Evolutionary conservation across 1,139 yeast species (phyloP), one percentile per base, ranked within the genome.

Genomic region (Wickerhamomyces sp.): DNA sequence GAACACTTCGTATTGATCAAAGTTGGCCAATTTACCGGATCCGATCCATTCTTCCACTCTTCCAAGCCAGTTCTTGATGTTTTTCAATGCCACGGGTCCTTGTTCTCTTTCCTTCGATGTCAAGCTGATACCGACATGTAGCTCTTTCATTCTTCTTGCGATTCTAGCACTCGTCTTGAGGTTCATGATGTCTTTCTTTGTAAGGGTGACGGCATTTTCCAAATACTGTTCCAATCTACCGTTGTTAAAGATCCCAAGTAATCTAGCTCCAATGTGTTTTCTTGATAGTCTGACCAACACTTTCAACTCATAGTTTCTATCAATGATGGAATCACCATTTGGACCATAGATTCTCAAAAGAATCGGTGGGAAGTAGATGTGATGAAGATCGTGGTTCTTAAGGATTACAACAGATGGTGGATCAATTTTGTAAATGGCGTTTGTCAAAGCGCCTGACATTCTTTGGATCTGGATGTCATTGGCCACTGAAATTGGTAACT

Each of bases 141-240:
- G 69, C 50, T 91, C 97, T 51, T 91, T 82, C 97, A 91, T 91
- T 64, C 98, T 79, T 64, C 95, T 78, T 9, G 96, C 96, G 45
- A 91, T 81, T 66, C 86, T 85, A 45, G 82, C 80, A 32, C 91
- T 78, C 16, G 85, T 78, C 17, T 79, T 78, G 42, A 85, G 78
- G 45, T 79, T 78, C 54, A 94, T 71, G 38, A 91, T 75, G 47
- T 85, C 87, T 11, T 72, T 70, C 49, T 77, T 81, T 31, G 78
- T 75, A 44, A 91, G 68, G 2, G 96, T 81, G 39, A 75, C 65
- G 23, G 88, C 88, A 35, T 91, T 85, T 36, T 80, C 84, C 44
- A 91, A 65, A 54, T 81, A 91, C 59, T 88, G 95, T 59, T 91
- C 98, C 50, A 91, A 79, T 43, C 98, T 68, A 30, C 97, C 98